phyloP scores from a whole-genome alignment of 805 yeast genomes.

The Metschnikowia anglica region DNA sequence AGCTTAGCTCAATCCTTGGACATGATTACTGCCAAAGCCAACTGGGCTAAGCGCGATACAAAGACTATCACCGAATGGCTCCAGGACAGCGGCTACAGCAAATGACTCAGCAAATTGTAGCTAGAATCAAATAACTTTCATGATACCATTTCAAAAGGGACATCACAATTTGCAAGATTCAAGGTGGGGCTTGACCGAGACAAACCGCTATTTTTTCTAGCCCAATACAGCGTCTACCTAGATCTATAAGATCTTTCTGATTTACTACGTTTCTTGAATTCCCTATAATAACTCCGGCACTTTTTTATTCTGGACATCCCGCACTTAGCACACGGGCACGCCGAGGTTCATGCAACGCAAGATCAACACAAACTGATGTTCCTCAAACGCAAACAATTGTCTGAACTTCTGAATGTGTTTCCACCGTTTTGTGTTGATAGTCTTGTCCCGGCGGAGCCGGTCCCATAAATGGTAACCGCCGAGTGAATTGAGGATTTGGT shows the following conservation, averaged over 20 bases:
- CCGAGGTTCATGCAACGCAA: slow-evolving; percentile 34
- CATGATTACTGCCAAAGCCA: slow-evolving; percentile 52
- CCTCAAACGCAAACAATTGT: slow-evolving; percentile 36
- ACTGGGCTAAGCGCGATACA: slow-evolving; percentile 60
- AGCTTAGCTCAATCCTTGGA: slow-evolving; percentile 66
- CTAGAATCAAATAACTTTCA: neutral
- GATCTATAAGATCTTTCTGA: too few relatives aligned
- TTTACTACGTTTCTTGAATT: neutral
- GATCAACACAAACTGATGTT: slow-evolving; percentile 39
- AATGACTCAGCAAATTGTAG: slow-evolving; percentile 15
- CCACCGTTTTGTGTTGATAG: slow-evolving; percentile 43
- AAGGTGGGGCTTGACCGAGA: too few relatives aligned
- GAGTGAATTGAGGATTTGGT: slow-evolving; percentile 22
- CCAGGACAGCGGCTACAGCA: slow-evolving; percentile 30
- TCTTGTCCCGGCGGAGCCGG: slow-evolving; percentile 30
- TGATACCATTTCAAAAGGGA: neutral
- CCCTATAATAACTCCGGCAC: neutral
- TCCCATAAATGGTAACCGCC: slow-evolving; percentile 46
- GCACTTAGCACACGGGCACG: slow-evolving; percentile 5
- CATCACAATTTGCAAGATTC: too few relatives aligned
- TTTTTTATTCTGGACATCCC: neutral
- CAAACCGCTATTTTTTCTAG: neutral
- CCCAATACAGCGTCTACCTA: neutral
- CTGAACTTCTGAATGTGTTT: slow-evolving; percentile 41
- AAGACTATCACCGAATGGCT: slow-evolving; percentile 50